These are phyloP conservation scores for Tricholoma terreum DNA, from an alignment of 768 basidiomycete species.

Conservation along the genomic window DNA sequence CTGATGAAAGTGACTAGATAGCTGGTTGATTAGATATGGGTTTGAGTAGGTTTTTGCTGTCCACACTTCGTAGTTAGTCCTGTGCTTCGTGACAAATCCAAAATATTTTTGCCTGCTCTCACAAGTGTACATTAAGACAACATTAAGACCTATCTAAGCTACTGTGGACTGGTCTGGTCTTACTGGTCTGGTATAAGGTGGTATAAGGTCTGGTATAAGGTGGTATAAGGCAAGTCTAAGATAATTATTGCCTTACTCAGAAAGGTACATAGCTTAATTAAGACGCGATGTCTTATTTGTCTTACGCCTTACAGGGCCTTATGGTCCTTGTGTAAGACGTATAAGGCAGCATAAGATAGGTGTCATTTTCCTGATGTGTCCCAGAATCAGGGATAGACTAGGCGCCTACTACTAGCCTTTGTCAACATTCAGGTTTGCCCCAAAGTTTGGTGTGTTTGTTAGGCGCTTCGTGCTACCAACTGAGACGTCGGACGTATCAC, in stretches of 20 bases:
- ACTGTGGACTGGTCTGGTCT: neutral
- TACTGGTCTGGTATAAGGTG: neutral
- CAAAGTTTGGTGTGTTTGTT: too few species aligned
- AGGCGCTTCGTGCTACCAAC: too few species aligned
- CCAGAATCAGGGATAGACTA: too few species aligned
- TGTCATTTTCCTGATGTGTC: conserved; percentile 2
- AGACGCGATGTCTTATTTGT: neutral
- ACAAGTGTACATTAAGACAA: neutral
- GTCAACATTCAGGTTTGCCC: too few species aligned
- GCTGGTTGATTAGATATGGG: neutral
- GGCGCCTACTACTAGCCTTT: too few species aligned
- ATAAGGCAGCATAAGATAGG: conserved; percentile 1
- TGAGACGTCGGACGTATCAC: too few species aligned
- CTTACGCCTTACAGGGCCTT: neutral
- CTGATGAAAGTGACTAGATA: conserved; percentile 4
- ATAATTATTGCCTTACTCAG: conserved; percentile 1
- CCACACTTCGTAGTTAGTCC: neutral
- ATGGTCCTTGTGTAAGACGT: neutral
- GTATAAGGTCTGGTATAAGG: too few species aligned
- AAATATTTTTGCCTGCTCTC: neutral
- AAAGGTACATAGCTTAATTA: conserved; percentile 4
- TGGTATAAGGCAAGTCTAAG: neutral
- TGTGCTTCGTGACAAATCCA: neutral
- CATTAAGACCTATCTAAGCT: neutral
- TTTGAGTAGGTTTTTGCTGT: neutral